Evolutionary conservation across 1,284 basidiomycete genomes (phyloP), one percentile per base, ranked within the genome.

Genomic region (Malassezia slooffiae): DNA sequence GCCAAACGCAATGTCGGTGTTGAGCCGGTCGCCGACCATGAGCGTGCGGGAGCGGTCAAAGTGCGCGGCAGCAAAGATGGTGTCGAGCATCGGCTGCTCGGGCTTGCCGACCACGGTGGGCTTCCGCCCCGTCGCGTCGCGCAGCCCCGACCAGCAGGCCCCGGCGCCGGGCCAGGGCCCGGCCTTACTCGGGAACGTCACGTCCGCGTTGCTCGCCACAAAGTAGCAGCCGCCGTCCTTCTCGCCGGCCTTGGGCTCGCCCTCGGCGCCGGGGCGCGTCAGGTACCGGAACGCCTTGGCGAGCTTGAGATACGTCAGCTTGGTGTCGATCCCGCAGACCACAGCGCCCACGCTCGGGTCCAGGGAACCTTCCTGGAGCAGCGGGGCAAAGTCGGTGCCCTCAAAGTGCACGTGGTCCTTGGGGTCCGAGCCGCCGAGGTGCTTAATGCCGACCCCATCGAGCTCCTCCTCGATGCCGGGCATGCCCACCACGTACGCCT

Each of bases 401-500:
- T 79, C 75, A 20, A 79, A 75, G 38, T 87, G 77, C 3, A 81
- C 81, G 65, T 81, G 80, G 66, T 95, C 87, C 34, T 75, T 78
- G 24, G 85, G 80, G 66, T 89, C 82, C 87, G 86, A 88, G 48
- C 93, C 93, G 23, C 93, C 93, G 36, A 80, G 73, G 70, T 79
- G 81, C 9, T 74, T 63, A 39, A 96, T 76, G 8, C 87, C 89
- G 60, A 90, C 87, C 21, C 80, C 79, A 19, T 74, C 76, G 36
- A 97, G 75, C 72, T 99, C 93, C 60, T 96, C 85, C 71, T 96
- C 90, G 31, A 99, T 74, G 0, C 90, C 90, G 31, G 76, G 71
- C 80, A 89, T 85, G 2, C 93, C 93, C 46, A 97, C 83, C 11
- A 97, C 85, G 71, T 90, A 99, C 6, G 93, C 90, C 70, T 85